Evolutionary conservation across 2,329 filamentous ascomycete species (phyloP), one percentile per base, ranked within the genome.

Genomic region (Calcarisporium arbuscula): DNA sequence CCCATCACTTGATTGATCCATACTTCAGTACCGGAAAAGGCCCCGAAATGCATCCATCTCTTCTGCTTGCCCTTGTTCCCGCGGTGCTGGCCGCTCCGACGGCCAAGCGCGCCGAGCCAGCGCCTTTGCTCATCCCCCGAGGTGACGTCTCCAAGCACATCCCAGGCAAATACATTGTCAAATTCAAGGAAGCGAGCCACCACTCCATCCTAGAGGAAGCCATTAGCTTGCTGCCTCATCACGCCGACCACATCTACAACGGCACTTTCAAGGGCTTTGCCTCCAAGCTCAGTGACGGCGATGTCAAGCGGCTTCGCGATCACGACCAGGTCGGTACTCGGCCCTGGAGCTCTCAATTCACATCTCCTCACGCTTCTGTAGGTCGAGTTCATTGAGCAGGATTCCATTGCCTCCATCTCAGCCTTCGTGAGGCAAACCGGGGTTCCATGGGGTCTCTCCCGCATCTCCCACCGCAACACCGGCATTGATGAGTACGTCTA

Each of bases 371-470:
- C 26, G 19, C 4, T 7, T 6, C 5, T 2, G 10, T 3, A 48
- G 43, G 57, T 62, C 27, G 51, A 53, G 3, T 61, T 55, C 35
- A 46, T 64, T 18, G 58, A 64, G 45, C 53, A 54, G 31, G 59
- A 65, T 36, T 49, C 44, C 23, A 38, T 47, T n/a, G 28, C 36
- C 18, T 19, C 30, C 17, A 18, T 30, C n/a, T 21, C 28, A 18
- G 37, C 23, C 21, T 28, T 27, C 9, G 32, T 47, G 59, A 19
- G 49, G 9, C 61, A 67, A 39, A 35, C 32, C 16, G 46, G 49
- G 19, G 56, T 61, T 9, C 54, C 61, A 5, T 64, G 60, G 60
- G 58, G 57, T 5, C 49, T 62, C 7, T 51, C 50, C 1, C 49
- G 58, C n/a, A 44, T 64, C 34, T 62, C 59, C 12, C 53, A 49